Percentiles rank a stretch among this genome's conserved stretches.
These are phyloP conservation scores for Fusarium piperis DNA, from an alignment of 2,329 filamentous ascomycete genomes.

Conservation along the genomic window DNA sequence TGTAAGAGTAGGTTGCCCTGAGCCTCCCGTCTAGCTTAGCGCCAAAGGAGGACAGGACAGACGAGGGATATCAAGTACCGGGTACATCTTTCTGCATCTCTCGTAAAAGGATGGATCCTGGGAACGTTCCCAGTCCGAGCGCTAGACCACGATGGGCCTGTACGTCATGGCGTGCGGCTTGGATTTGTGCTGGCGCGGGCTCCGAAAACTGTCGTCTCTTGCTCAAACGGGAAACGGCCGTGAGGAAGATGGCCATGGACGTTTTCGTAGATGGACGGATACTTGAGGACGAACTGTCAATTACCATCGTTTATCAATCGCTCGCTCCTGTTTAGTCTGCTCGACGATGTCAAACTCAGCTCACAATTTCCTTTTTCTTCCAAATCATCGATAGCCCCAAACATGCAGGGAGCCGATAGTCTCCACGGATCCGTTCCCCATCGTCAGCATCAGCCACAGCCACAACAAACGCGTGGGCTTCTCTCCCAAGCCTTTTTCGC, in stretches of 20 bases:
- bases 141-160: slow-evolving; percentile 22
- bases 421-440: slow-evolving; percentile 1
- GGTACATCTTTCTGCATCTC: slow-evolving; percentile 29
- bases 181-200: slow-evolving; percentile 11
- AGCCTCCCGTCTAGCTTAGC: neutral
- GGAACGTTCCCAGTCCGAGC: slow-evolving; percentile 20
- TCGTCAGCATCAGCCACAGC: slow-evolving; percentile 31
- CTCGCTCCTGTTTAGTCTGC: neutral
- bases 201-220: slow-evolving; percentile 13
- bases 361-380: neutral
- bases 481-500: neutral
- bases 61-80: slow-evolving; percentile 4
- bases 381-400: neutral
- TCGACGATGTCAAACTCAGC: neutral
- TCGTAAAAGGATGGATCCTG: slow-evolving; percentile 21
- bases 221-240: slow-evolving; percentile 22
- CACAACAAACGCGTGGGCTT: slow-evolving; percentile 25
- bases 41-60: neutral
- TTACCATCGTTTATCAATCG: neutral
- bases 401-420: slow-evolving; percentile 27
- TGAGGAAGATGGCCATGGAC: neutral
- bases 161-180: slow-evolving; percentile 38
- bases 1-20: neutral
- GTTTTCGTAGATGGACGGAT: neutral
- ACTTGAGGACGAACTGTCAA: neutral